Evolutionary conservation across 192 early-diverging fungal genomes (phyloP).

Genomic region (Backusella psychrophila): DNA sequence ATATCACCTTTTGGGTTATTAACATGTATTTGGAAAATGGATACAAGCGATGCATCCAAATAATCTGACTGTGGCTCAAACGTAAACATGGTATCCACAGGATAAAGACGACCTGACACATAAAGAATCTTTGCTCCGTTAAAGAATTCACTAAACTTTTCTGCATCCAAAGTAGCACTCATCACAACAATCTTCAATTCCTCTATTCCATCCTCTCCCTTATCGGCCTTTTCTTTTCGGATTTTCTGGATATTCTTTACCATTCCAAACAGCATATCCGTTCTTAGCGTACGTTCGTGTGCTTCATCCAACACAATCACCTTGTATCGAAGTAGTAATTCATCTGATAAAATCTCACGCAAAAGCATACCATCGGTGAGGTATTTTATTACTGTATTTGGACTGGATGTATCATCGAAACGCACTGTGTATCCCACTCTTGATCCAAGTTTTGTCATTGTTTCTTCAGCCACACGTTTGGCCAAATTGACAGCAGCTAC

Average conservation of each 20-base stretch:
- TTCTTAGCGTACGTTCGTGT: conserved; percentile 96
- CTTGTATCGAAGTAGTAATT: conserved; percentile 71
- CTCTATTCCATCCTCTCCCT: conserved; percentile 36
- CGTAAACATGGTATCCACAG: conserved; percentile 81
- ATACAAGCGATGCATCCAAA: conserved; percentile 83
- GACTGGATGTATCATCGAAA: conserved; percentile 89
- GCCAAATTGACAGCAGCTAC: conserved; percentile 85
- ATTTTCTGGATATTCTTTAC: conserved; percentile 82
- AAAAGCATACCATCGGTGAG: conserved; percentile 97
- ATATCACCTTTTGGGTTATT: conserved; percentile 88
- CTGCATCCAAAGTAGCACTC: conserved; percentile 95
- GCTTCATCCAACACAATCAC: conserved; percentile 95
- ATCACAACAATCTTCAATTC: conserved; percentile 93
- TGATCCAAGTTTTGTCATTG: conserved; percentile 64
- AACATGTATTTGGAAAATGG: conserved; percentile 87
- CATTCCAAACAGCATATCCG: conserved; percentile 97
- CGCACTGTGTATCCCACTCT: conserved; percentile 88
- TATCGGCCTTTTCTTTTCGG: conserved; percentile 45
- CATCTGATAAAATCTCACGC: conserved; percentile 85
- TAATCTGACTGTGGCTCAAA: conserved; percentile 85
- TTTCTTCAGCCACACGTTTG: conserved; percentile 77
- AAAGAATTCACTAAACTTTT: conserved; percentile 90
- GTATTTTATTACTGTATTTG: conserved; percentile 83
- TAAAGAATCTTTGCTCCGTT: conserved; percentile 81
- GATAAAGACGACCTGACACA: conserved; percentile 89